A percentile compares a stretch with the other conserved stretches of the same genome.
Conservation (phyloP, 2,329 filamentous ascomycete genomes). For the Mycosphaerella sp. region DNA sequence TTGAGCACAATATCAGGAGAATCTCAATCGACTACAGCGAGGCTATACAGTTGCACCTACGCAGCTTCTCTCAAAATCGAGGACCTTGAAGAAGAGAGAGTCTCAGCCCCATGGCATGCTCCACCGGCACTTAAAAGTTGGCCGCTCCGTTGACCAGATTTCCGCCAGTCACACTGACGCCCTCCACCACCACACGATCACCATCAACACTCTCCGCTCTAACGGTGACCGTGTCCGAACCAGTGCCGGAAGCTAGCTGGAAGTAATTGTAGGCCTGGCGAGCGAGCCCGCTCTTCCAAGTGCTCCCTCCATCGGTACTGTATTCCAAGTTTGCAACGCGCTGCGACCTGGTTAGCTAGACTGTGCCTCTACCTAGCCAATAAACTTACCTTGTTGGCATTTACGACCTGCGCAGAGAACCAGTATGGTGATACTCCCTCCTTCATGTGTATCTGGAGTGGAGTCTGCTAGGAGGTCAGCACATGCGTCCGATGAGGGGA, state of each 20-base stretch:
- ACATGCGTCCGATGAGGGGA: not conserved
- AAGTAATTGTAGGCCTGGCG: conserved; percentile 48
- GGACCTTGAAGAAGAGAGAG: too few species aligned
- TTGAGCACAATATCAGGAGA: too few species aligned
- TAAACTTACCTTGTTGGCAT: conserved; percentile 44
- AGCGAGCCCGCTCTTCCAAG: conserved; percentile 18
- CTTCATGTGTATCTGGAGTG: conserved; percentile 50
- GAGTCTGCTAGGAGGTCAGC: not conserved
- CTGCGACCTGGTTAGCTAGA: conserved; percentile 9
- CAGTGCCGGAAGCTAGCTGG: conserved; percentile 53
- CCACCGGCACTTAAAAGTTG: conserved; percentile 26
- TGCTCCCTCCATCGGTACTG: conserved; percentile 19
- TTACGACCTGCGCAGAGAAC: conserved; percentile 61
- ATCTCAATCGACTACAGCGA: too few species aligned
- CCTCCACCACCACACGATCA: conserved; percentile 46
- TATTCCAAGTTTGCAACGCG: conserved; percentile 16
- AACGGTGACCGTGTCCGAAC: conserved; percentile 49
- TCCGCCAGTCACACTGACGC: conserved; percentile 41
- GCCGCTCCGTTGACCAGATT: conserved; percentile 28
- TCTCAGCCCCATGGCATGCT: too few species aligned
- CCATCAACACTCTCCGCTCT: conserved; percentile 52
- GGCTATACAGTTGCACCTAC: too few species aligned
- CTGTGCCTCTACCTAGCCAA: not conserved
- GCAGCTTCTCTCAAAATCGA: too few species aligned
- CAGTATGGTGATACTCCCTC: conserved; percentile 47